Conservation (phyloP, 2,329 filamentous ascomycete species). For the Talaromyces sp. region DNA sequence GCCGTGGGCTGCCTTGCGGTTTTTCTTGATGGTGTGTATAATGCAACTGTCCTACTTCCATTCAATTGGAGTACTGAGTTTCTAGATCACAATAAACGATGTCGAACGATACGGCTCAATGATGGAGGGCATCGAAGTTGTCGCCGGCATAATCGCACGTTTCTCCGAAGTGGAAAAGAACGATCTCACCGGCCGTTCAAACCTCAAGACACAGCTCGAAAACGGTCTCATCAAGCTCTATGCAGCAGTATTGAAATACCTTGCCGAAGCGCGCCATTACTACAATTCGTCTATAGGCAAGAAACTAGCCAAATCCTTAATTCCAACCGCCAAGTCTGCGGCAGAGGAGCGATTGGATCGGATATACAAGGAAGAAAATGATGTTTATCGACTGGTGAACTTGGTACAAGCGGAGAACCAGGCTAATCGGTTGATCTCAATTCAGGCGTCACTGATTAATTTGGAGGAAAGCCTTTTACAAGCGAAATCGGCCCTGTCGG, state of each 20-base stretch:
- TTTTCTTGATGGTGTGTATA: background rate
- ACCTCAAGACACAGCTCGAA: slow-evolving; percentile 1
- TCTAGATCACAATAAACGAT: background rate
- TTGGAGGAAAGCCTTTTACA: background rate
- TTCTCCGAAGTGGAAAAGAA: slow-evolving; percentile 5
- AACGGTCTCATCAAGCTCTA: background rate
- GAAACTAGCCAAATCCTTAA: background rate
- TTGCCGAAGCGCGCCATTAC: background rate
- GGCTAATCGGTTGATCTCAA: background rate
- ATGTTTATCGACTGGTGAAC: background rate
- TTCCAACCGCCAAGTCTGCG: background rate
- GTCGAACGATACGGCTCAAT: background rate
- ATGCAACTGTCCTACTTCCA: too few relatives aligned
- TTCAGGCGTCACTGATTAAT: background rate
- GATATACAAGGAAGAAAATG: background rate
- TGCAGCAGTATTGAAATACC: background rate
- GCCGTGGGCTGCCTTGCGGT: background rate
- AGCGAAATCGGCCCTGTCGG: background rate
- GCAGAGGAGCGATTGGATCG: background rate
- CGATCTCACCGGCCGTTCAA: slow-evolving; percentile 1
- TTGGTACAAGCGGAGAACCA: background rate
- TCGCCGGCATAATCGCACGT: background rate
- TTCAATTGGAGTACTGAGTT: too few relatives aligned
- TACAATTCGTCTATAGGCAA: background rate
- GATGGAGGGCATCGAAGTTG: background rate